Evolutionary conservation across 208 protist species (phyloP).

Genomic region (Naegleria lovaniensis): DNA sequence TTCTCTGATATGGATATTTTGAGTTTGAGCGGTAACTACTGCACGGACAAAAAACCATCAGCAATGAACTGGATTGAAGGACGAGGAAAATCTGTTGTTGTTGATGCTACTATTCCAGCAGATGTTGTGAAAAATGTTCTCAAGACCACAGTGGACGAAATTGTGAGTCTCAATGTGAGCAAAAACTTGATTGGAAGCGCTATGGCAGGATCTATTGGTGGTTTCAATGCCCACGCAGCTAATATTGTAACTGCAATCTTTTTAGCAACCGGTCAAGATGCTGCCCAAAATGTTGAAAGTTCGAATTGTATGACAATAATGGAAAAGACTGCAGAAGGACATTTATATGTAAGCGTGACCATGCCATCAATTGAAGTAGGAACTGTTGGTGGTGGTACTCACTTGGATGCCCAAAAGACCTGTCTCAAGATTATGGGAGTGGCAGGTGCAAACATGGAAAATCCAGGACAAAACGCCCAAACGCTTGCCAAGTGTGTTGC

Average conservation of each 20-base stretch:
- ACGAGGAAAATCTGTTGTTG: conserved; percentile 86
- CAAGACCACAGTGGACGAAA: conserved; percentile 80
- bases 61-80: conserved; percentile 95
- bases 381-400: conserved; percentile 94
- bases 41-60: conserved; percentile 97
- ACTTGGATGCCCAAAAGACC: conserved; percentile 77
- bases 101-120: conserved; percentile 79
- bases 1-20: conserved; percentile 82
- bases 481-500: conserved; percentile 81
- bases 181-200: conserved; percentile 96
- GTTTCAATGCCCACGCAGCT: conserved; percentile 94
- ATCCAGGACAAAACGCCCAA: conserved; percentile 76
- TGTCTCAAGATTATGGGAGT: conserved; percentile 86
- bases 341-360: conserved; percentile 86
- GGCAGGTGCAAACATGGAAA: conserved; percentile 62
- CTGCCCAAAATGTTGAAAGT: conserved; percentile 94
- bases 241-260: conserved; percentile 96
- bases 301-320: conserved; percentile 92
- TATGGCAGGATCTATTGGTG: conserved; percentile 90
- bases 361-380: conserved; percentile 98
- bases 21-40: conserved; percentile 90
- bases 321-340: conserved; percentile 68
- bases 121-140: conserved; percentile 80
- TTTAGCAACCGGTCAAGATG: conserved; percentile 95
- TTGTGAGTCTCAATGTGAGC: conserved; percentile 80